Conservation (phyloP, 2,329 filamentous ascomycete genomes). For the Fusarium drepaniforme region DNA sequence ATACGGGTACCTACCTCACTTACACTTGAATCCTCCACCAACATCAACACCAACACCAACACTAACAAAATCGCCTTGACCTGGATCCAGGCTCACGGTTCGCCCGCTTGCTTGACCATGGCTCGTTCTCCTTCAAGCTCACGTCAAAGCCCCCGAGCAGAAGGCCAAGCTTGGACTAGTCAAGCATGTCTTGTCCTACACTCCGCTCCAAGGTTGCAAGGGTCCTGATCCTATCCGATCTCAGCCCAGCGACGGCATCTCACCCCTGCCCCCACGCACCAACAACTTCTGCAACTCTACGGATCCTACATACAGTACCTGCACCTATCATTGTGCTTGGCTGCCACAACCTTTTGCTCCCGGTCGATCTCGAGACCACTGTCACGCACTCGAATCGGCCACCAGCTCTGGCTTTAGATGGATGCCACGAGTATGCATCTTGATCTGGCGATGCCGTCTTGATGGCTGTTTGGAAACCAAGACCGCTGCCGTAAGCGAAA, state of each 20-base stretch:
- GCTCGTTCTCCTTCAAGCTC: conserved; percentile 4
- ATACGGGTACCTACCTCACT: conserved; percentile 8
- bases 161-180: neutral
- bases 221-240: conserved; percentile 24
- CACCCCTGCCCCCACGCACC: conserved; percentile 31
- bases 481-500: neutral
- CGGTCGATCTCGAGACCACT: conserved; percentile 18
- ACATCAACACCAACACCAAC: conserved; percentile 7
- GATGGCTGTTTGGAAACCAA: neutral
- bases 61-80: conserved; percentile 11
- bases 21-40: conserved; percentile 12
- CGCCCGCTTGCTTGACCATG: conserved; percentile 16
- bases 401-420: neutral
- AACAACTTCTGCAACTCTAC: conserved; percentile 13
- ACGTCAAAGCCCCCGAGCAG: neutral
- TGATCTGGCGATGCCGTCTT: conserved; percentile 1
- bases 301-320: conserved; percentile 8
- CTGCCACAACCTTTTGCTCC: conserved; percentile 12
- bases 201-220: conserved; percentile 3
- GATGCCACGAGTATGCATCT: neutral
- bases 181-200: conserved; percentile 7
- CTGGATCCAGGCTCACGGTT: conserved; percentile 13
- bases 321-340: conserved; percentile 20
- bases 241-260: conserved; percentile 19
- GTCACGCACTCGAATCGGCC: conserved; percentile 19